These are phyloP conservation scores for Ganoderma lucidum DNA, from an alignment of 1,284 basidiomycete species.

Conservation along the genomic window DNA sequence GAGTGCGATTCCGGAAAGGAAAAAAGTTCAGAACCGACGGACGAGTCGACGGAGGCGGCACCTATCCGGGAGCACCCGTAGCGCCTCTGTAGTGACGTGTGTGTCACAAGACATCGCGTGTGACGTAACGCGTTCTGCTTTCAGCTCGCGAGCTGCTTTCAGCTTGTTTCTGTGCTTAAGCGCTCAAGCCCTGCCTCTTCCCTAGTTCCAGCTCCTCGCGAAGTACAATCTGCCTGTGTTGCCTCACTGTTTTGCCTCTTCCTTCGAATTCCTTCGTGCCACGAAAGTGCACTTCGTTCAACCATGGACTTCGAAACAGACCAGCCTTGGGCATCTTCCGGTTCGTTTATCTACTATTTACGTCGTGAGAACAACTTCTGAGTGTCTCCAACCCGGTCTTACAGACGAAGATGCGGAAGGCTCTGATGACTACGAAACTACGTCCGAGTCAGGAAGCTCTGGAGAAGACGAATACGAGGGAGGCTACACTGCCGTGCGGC, in stretches of 20 bases:
- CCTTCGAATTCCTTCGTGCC: background rate
- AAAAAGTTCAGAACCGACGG: background rate
- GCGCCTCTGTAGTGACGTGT: background rate
- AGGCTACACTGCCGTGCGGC: background rate
- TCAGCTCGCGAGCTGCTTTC: too few relatives aligned
- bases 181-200: too few relatives aligned
- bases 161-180: too few relatives aligned
- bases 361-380: background rate
- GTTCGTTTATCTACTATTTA: background rate
- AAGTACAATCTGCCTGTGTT: too few relatives aligned
- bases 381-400: background rate
- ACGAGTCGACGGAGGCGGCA: background rate
- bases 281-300: background rate
- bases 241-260: background rate
- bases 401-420: conserved; percentile 28
- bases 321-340: background rate
- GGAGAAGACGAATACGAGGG: conserved; percentile 9
- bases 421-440: conserved; percentile 23
- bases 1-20: background rate
- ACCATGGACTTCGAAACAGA: background rate
- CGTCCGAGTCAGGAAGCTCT: conserved; percentile 18
- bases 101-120: background rate
- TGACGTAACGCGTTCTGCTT: background rate
- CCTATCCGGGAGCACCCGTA: background rate
- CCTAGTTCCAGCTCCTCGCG: too few relatives aligned